Base-by-base conservation (phyloP, 2,329 filamentous ascomycete genomes). In the Periconia sp. region DNA sequence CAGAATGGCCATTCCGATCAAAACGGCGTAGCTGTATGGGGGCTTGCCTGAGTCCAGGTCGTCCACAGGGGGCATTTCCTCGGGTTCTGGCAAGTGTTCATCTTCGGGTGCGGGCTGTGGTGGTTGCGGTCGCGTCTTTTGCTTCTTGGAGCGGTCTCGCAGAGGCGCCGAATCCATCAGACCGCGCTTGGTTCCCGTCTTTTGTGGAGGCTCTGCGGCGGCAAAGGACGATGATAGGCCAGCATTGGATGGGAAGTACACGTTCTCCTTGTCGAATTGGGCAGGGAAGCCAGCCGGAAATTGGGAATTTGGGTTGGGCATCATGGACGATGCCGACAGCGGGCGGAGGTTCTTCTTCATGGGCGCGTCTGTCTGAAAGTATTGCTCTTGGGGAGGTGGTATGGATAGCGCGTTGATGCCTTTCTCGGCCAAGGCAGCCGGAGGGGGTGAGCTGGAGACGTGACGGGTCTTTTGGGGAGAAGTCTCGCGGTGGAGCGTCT, bases 1-100 rank as follows among this genome's bases (percentile, higher is more conserved):
- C 19, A 97, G 81, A 64, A 99, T 97, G 48, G 94, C 92, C 92
- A 97, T 97, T 70, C 91, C 94, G 60, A 97, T 97, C 63, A 99
- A 82, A 63, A 89, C 90, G 18, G 94, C 93, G 72, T 99, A 99
- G 77, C 92, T 97, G 75, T 93, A 91, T 6, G 86, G 84, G 6
- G 94, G 94, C 73, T 99, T 97, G 51, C 81, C 81, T 64, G 92
- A 93, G 70, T 97, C 91, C 3, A n/a, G 13, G 69, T 97, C 94
- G 53, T 88, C 79, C 31, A 97, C 85, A 6, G 80, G 74, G 6
- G 92, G 90, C 78, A 96, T 94, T n/a, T 91, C 88, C 58, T 89
- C 84, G 46, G 87, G 87, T 45, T 87, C 81, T 3, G 91, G 90
- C 5, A 92, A 76, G 20, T 81, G 74, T 30, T 75, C 72, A 53